Conservation (phyloP, 129 eudicot genomes). For the Lactuca saligna region DNA sequence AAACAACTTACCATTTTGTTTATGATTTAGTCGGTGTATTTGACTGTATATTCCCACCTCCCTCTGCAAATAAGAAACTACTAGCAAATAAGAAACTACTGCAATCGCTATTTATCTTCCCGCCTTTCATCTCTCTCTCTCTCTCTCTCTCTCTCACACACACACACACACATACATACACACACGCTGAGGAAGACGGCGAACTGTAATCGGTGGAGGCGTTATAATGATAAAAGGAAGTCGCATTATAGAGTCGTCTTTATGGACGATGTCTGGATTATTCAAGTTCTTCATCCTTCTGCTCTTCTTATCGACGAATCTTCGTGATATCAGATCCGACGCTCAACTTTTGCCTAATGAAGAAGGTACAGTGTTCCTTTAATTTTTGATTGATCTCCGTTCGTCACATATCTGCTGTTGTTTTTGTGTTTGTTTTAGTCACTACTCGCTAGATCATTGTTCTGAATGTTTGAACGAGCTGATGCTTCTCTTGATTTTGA, state of each 20-base stretch:
- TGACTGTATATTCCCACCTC: neutral
- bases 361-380: constrained; percentile 11
- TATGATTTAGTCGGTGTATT: neutral
- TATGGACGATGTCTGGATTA: neutral
- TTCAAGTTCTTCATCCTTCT: constrained; percentile 6
- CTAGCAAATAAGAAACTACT: neutral
- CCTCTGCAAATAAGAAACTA: neutral
- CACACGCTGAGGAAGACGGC: neutral
- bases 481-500: neutral
- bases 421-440: neutral
- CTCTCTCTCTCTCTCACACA: neutral
- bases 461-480: constrained; percentile 1
- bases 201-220: constrained; percentile 7
- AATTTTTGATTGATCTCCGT: neutral
- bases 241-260: constrained; percentile 11
- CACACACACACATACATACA: neutral
- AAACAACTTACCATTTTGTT: neutral
- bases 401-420: neutral
- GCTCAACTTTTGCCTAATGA: constrained; percentile 3
- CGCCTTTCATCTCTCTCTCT: neutral
- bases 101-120: constrained; percentile 4
- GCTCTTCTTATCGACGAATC: neutral
- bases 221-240: neutral
- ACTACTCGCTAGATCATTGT: neutral
- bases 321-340: neutral